Conservation (phyloP, 164 flowering plant species). For the Tinospora cordifolia region DNA sequence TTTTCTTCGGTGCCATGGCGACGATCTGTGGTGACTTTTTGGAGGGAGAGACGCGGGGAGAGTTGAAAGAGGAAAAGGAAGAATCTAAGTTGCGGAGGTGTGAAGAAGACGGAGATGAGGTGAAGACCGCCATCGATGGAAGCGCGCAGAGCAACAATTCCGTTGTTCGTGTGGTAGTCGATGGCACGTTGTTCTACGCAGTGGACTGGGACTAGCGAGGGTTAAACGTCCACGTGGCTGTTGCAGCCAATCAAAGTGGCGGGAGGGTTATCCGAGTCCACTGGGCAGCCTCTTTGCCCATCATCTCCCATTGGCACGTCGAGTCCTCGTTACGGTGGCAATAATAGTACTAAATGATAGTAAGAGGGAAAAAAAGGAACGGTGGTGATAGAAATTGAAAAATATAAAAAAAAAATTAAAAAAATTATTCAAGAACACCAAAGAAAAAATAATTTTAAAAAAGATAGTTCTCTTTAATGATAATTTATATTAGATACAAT, state of each 20-base stretch:
- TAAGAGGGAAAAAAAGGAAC: too few relatives aligned
- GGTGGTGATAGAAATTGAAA: too few relatives aligned
- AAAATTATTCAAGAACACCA: too few relatives aligned
- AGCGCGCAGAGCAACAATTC: not conserved
- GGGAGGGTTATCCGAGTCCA: too few relatives aligned
- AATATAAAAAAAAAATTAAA: too few relatives aligned
- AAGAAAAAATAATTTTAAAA: too few relatives aligned
- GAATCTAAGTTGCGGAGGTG: slow-evolving; percentile 13
- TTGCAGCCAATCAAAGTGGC: not conserved
- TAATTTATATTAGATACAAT: too few relatives aligned
- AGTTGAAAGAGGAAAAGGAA: slow-evolving; percentile 18
- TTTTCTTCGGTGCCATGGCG: slow-evolving; percentile 52
- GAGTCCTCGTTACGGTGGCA: too few relatives aligned
- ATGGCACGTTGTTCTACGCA: not conserved
- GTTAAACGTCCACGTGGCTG: slow-evolving; percentile 22
- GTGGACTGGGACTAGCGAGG: not conserved
- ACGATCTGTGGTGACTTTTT: slow-evolving; percentile 28
- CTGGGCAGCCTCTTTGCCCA: too few relatives aligned
- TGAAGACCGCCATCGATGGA: slow-evolving; percentile 36
- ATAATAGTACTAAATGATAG: too few relatives aligned
- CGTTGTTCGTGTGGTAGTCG: not conserved
- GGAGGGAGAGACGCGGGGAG: slow-evolving; percentile 18
- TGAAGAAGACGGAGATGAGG: slow-evolving; percentile 27
- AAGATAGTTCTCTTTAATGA: too few relatives aligned
- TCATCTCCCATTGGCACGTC: too few relatives aligned